Conservation (phyloP, 371 early-diverging fungal genomes). For the Globomyces sp. region DNA sequence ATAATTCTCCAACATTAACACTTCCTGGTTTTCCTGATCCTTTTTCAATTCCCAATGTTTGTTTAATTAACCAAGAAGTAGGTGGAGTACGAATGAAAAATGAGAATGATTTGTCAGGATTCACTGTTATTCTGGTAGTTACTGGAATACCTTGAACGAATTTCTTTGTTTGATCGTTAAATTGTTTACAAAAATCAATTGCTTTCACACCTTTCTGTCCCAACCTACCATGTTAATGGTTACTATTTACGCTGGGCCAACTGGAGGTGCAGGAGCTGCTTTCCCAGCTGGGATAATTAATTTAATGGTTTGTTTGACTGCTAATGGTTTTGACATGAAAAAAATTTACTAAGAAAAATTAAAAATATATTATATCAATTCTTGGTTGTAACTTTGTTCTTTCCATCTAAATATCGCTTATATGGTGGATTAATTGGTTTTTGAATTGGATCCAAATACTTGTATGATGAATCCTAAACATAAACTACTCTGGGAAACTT, state of each 20-base stretch:
- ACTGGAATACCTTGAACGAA: constrained; percentile 81
- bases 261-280: constrained; percentile 85
- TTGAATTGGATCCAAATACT: constrained; percentile 69
- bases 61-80: constrained; percentile 83
- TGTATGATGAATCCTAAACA: neutral
- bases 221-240: constrained; percentile 34
- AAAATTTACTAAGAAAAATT: neutral
- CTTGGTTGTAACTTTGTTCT: too few relatives aligned
- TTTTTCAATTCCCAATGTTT: constrained; percentile 82
- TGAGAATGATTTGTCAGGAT: constrained; percentile 88
- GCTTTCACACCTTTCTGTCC: constrained; percentile 97
- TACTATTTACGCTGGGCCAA: constrained; percentile 75
- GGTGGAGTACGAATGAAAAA: constrained; percentile 88
- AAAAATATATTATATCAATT: neutral
- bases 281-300: constrained; percentile 79
- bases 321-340: constrained; percentile 7
- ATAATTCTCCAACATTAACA: constrained; percentile 73
- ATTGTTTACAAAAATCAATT: constrained; percentile 98
- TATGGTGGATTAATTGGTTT: constrained; percentile 90
- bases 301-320: constrained; percentile 28
- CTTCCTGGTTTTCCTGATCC: constrained; percentile 75
- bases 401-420: constrained; percentile 69
- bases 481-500: neutral
- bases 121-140: constrained; percentile 79
- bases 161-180: constrained; percentile 92